Conservation (phyloP, 345 rosid species). For the Punica granatum region DNA sequence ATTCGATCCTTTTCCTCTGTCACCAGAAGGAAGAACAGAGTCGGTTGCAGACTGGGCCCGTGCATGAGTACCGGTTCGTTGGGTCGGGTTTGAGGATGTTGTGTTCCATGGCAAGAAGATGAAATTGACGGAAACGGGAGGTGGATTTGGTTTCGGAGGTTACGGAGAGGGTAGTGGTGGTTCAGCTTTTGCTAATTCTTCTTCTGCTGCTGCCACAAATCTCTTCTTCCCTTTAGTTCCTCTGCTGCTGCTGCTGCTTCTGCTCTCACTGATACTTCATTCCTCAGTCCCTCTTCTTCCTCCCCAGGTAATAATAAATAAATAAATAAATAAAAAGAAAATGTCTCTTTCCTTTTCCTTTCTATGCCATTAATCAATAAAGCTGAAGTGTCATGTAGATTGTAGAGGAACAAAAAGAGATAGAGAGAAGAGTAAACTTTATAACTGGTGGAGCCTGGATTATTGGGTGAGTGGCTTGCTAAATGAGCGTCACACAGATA, state of each 20-base stretch:
- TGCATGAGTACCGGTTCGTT: conserved; percentile 20
- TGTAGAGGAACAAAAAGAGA: not conserved
- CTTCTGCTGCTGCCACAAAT: conserved; percentile 3
- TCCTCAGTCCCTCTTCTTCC: conserved; percentile 14
- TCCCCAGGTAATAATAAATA: conserved; percentile 4
- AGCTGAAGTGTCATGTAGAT: not conserved
- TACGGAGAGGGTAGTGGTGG: conserved; percentile 26
- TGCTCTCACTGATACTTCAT: conserved; percentile 20
- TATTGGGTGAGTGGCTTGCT: too few species aligned
- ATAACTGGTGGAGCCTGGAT: too few species aligned
- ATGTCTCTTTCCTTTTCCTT: conserved; percentile 19
- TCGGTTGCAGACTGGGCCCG: conserved; percentile 8
- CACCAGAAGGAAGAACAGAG: not conserved
- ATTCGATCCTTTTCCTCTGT: conserved; percentile 1
- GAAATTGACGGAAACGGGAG: conserved; percentile 4
- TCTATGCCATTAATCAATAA: not conserved
- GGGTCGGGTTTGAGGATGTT: conserved; percentile 42
- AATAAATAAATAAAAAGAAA: conserved; percentile 13
- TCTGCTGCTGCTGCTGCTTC: conserved; percentile 8
- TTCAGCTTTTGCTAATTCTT: conserved; percentile 24
- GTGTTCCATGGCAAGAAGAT: conserved; percentile 13
- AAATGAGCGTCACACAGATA: too few species aligned
- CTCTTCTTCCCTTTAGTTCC: conserved; percentile 11
- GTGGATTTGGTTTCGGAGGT: conserved; percentile 3
- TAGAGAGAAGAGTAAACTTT: not conserved